Conservation (phyloP, 768 basidiomycete species). For the Tylopilus rubrobrunneus region DNA sequence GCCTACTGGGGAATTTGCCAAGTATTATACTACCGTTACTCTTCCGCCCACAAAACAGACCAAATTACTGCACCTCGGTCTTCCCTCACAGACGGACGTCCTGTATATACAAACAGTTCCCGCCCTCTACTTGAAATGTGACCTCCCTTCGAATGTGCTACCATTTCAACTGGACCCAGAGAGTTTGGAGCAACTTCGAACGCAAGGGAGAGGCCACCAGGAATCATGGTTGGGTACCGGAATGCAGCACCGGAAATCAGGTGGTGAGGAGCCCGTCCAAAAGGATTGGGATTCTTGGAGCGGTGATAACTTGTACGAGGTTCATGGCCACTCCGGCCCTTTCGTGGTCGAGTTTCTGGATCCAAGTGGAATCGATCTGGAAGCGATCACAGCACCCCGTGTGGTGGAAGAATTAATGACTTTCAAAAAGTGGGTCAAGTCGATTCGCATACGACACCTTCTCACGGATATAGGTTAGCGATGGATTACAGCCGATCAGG, state of each 20-base stretch:
- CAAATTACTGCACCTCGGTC: not conserved
- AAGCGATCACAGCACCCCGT: no score
- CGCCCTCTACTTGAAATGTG: not conserved
- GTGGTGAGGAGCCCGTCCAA: no score
- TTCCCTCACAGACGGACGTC: not conserved
- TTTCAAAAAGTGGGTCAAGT: not conserved
- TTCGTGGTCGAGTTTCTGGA: no score
- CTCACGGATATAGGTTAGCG: not conserved
- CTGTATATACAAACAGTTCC: not conserved
- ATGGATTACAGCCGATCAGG: no score
- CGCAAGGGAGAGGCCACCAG: not conserved
- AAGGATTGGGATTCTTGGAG: no score
- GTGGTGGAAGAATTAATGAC: no score
- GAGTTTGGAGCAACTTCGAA: not conserved
- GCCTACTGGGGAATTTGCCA: not conserved
- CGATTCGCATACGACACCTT: not conserved
- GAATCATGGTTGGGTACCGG: not conserved
- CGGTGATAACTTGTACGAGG: no score
- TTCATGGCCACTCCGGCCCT: no score
- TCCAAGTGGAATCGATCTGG: no score
- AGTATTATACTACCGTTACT: not conserved
- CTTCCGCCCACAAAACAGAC: not conserved
- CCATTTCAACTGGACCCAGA: not conserved
- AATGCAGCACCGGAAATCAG: not conserved
- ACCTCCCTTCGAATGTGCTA: not conserved